A percentile compares a stretch with the other conserved stretches of the same genome.
These are phyloP conservation scores for Solanum tarijense DNA, from an alignment of 257 asterid species.

Conservation along the genomic window DNA sequence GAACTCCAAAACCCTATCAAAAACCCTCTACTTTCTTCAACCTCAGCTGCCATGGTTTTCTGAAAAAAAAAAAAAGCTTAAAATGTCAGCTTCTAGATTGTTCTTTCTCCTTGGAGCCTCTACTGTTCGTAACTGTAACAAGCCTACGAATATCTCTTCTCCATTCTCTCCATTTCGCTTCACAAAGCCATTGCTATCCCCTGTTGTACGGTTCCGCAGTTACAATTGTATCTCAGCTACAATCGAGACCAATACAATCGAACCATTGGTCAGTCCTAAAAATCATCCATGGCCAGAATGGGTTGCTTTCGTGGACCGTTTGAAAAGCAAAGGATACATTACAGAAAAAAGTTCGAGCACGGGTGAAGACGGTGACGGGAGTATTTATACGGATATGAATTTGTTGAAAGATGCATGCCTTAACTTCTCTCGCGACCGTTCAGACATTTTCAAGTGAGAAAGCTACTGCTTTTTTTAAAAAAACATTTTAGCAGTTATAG, in stretches of 20 bases:
- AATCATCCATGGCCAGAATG: constrained; percentile 96
- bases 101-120: constrained; percentile 44
- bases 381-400: constrained; percentile 38
- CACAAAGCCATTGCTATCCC: constrained; percentile 8
- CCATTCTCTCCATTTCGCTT: constrained; percentile 9
- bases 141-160: not conserved
- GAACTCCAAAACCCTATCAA: not conserved
- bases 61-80: not conserved
- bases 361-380: constrained; percentile 10
- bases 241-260: not conserved
- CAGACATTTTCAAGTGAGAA: constrained; percentile 65
- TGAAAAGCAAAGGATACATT: constrained; percentile 64
- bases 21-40: not conserved
- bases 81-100: constrained; percentile 37
- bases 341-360: not conserved
- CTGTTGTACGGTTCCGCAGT: constrained; percentile 25
- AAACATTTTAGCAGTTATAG: not conserved
- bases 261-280: not conserved
- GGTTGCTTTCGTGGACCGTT: constrained; percentile 59
- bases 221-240: constrained; percentile 34
- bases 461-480: not conserved
- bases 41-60: not conserved
- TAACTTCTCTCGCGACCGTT: constrained; percentile 77
- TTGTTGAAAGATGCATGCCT: constrained; percentile 63
- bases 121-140: constrained; percentile 14